phyloP scores from a whole-genome alignment of 345 rosid species.

The Eucalyptus curtisii region DNA sequence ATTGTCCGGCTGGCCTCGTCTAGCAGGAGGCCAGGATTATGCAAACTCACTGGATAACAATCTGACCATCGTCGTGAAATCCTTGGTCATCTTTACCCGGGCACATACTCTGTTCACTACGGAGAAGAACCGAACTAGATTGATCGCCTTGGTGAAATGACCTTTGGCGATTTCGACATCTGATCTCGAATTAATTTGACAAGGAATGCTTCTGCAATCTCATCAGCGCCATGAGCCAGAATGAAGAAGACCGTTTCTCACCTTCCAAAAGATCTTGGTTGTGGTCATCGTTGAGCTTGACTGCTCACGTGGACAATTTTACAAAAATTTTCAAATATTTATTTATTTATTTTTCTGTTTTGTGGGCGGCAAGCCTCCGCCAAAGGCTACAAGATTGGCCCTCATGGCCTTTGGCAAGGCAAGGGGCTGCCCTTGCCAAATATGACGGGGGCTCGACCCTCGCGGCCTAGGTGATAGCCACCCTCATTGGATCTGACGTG shows the following conservation, averaged over 20 bases:
- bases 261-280: not conserved
- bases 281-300: not conserved
- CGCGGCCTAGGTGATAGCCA: too few relatives aligned
- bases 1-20: not conserved
- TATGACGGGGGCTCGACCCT: too few relatives aligned
- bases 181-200: not conserved
- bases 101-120: not conserved
- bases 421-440: too few relatives aligned
- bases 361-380: too few relatives aligned
- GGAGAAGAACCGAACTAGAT: not conserved
- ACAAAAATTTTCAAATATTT: too few relatives aligned
- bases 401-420: too few relatives aligned
- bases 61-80: not conserved
- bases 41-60: not conserved
- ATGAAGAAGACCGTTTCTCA: not conserved
- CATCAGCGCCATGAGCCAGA: rapidly evolving
- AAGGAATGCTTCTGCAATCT: not conserved
- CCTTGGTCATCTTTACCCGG: not conserved
- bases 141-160: not conserved
- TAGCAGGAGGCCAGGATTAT: not conserved
- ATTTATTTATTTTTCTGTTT: too few relatives aligned
- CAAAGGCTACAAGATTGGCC: too few relatives aligned
- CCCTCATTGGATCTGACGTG: too few relatives aligned
- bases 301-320: too few relatives aligned
- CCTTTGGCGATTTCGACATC: not conserved